Base-by-base conservation (phyloP, 1,139 yeast genomes). In the Schizosaccharomyces versatilis region DNA sequence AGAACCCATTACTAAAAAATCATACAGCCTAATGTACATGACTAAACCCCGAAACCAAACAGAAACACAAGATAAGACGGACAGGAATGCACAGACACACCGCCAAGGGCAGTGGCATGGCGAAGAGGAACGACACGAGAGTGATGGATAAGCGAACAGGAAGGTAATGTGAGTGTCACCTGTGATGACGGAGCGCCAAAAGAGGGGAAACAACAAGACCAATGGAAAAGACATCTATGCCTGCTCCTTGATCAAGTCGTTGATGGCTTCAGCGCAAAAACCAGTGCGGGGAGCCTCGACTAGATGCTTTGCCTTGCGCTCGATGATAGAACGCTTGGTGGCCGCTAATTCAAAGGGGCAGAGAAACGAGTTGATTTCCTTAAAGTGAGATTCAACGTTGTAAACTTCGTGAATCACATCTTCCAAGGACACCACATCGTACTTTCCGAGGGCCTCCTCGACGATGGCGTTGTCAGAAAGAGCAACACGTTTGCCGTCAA, bases 271-370 rank as follows among this genome's bases (percentile, higher is more conserved):
- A 78, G 90, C 98, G 77, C 97, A 86, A 95, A 90, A 88, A 81
- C 98, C 98, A 74, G 88, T 79, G 77, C 95, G 83, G 80, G 98
- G 98, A 79, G 97, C 97, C 79, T 88, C 96, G 80, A 90, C 84
- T 73, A 84, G 90, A 79, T 90, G 98, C 80, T 81, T 82, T 95
- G 90, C 90, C 81, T 90, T 90, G 72, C 82, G 79, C 65, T 86
- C 84, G 77, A 96, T 94, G 97, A 95, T 90, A 74, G 98, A 97
- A 74, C 98, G 98, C 73, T 80, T 80, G 73, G 98, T 98, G 82
- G 85, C 86, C 69, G 97, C 86, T 72, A 90, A 83, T 80, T 88
- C 84, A 95, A 90, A 90, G 76, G 98, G 98, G 96, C 97, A 90
- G 76, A 90, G 79, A 80, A 90, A 90, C 95, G 90, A 90, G 85